Percentiles rank a stretch among this genome's conserved stretches.
phyloP scores from a whole-genome alignment of 2,329 filamentous ascomycete genomes.

The Sporothrix sp. region DNA sequence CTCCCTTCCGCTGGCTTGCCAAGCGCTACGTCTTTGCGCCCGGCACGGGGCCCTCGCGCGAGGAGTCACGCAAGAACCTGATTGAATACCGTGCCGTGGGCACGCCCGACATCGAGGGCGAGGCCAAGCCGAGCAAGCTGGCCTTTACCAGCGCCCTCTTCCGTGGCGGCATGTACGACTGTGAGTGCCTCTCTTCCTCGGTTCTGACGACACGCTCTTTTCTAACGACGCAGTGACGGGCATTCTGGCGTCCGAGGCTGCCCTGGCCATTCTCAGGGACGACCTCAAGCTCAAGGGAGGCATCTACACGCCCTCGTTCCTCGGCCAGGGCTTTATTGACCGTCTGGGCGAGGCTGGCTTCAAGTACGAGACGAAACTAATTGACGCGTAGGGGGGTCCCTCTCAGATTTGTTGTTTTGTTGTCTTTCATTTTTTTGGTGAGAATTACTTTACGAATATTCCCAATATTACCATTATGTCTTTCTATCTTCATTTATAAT shows the following conservation, averaged over 20 bases:
- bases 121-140: constrained; percentile 30
- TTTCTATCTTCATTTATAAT: background rate
- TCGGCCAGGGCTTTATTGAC: constrained; percentile 59
- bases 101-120: constrained; percentile 40
- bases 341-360: constrained; percentile 52
- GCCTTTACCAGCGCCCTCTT: constrained; percentile 47
- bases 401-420: background rate
- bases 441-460: background rate
- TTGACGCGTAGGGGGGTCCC: constrained; percentile 6
- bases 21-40: constrained; percentile 40
- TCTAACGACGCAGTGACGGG: constrained; percentile 47
- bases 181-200: constrained; percentile 32
- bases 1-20: constrained; percentile 37
- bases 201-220: background rate
- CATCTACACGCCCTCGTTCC: constrained; percentile 60
- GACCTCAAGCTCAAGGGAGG: constrained; percentile 53
- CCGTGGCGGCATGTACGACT: constrained; percentile 53
- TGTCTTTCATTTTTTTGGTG: background rate
- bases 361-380: constrained; percentile 45
- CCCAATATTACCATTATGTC: background rate
- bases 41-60: constrained; percentile 43
- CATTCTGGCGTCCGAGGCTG: constrained; percentile 52
- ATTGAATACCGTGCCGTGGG: constrained; percentile 57
- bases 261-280: constrained; percentile 54
- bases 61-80: constrained; percentile 47